phyloP scores from a whole-genome alignment of 1,284 basidiomycete species.

The Butyriboletus appendiculatus region DNA sequence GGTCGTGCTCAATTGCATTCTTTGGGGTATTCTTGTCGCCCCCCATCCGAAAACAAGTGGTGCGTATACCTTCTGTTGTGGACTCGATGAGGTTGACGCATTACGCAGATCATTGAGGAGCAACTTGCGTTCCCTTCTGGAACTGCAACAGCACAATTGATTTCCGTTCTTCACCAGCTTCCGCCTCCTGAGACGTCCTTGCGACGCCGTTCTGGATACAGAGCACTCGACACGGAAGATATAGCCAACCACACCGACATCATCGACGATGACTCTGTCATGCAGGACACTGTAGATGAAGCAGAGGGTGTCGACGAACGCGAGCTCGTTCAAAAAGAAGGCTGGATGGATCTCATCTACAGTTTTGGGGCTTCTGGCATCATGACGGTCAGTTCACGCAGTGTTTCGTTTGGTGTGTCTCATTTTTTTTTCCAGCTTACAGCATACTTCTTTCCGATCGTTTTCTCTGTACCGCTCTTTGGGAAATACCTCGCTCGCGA shows the following conservation, averaged over 20 bases:
- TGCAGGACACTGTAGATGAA: constrained; percentile 7
- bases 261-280: neutral
- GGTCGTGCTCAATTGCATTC: constrained; percentile 89
- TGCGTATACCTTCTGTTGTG: constrained; percentile 38
- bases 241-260: constrained; percentile 1
- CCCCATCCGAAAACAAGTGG: constrained; percentile 91
- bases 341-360: constrained; percentile 72
- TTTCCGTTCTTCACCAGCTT: constrained; percentile 85
- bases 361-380: constrained; percentile 73
- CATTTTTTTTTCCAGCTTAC: constrained; percentile 53
- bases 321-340: constrained; percentile 54
- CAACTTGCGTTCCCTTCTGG: constrained; percentile 93
- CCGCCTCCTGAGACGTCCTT: constrained; percentile 61
- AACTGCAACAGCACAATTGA: constrained; percentile 95
- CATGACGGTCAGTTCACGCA: constrained; percentile 62
- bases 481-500: constrained; percentile 82
- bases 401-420: neutral
- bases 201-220: constrained; percentile 59
- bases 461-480: constrained; percentile 92
- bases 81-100: neutral
- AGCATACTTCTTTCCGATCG: constrained; percentile 84
- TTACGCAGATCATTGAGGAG: constrained; percentile 83
- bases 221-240: constrained; percentile 42
- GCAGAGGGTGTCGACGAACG: constrained; percentile 37
- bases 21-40: constrained; percentile 96